phyloP scores from a whole-genome alignment of 2,329 filamentous ascomycete species.

The Aspergillus alliaceus region DNA sequence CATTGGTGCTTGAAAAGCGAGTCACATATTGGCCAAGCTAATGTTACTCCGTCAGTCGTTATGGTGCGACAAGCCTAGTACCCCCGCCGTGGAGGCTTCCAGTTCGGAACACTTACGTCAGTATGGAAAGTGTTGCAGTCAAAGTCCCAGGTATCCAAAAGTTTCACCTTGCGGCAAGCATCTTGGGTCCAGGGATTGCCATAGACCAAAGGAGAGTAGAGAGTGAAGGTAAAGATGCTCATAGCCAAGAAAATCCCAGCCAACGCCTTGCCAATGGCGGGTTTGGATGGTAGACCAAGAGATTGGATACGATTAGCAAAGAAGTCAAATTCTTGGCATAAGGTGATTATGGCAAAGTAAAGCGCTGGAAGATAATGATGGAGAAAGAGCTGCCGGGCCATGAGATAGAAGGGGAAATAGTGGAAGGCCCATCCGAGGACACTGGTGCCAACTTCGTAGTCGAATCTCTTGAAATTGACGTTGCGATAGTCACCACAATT shows the following conservation, averaged over 20 bases:
- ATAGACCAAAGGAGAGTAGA: conserved; percentile 89
- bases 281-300: conserved; percentile 67
- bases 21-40: conserved; percentile 44
- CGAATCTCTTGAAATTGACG: conserved; percentile 88
- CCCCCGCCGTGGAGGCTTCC: conserved; percentile 30
- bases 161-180: conserved; percentile 82
- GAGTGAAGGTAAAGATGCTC: conserved; percentile 71
- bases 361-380: conserved; percentile 98
- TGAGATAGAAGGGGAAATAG: conserved; percentile 98
- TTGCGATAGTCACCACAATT: conserved; percentile 83
- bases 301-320: conserved; percentile 69
- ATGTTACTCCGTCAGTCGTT: conserved; percentile 27
- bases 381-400: conserved; percentile 96
- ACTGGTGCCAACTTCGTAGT: conserved; percentile 90
- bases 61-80: conserved; percentile 19
- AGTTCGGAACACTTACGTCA: conserved; percentile 66
- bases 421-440: conserved; percentile 95
- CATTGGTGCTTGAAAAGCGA: conserved; percentile 22
- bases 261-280: conserved; percentile 71
- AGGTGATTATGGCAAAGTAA: conserved; percentile 87
- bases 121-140: conserved; percentile 93
- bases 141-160: conserved; percentile 91
- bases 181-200: conserved; percentile 91
- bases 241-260: conserved; percentile 73
- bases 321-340: conserved; percentile 90